A percentile compares a stretch with the other conserved stretches of the same genome.
Conservation (phyloP, 2,329 filamentous ascomycete species). For the Pseudogymnoascus sp. region DNA sequence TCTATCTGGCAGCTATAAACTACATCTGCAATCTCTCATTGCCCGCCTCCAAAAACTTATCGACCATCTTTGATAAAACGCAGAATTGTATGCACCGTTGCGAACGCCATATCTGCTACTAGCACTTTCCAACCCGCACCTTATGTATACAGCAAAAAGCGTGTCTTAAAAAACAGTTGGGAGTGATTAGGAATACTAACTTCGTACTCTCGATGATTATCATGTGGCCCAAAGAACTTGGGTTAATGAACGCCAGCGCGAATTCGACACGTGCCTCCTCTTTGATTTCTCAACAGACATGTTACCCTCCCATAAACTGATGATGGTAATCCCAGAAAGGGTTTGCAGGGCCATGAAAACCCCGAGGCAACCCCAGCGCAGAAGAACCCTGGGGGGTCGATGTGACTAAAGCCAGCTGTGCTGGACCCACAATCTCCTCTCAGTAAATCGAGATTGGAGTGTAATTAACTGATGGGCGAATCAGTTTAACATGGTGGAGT, state of each 20-base stretch:
- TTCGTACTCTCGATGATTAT: neutral
- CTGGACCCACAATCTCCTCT: neutral
- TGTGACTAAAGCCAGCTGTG: neutral
- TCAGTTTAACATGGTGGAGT: conserved; percentile 1
- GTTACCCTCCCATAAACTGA: conserved; percentile 1
- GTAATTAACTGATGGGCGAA: neutral
- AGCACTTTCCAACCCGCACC: conserved; percentile 3
- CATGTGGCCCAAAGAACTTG: conserved; percentile 3
- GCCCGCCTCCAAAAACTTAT: neutral
- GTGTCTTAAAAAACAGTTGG: neutral
- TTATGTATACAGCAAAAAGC: neutral
- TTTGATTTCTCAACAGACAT: neutral
- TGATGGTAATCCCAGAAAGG: neutral
- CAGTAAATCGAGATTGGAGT: neutral
- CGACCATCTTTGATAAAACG: neutral
- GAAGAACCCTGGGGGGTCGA: neutral
- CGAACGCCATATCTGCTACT: neutral
- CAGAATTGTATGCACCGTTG: conserved; percentile 1
- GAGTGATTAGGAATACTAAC: conserved; percentile 6
- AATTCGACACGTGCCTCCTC: neutral
- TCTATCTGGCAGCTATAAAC: conserved; percentile 7
- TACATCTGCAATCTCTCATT: neutral
- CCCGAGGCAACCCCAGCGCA: neutral
- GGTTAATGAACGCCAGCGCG: neutral
- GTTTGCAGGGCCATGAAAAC: neutral